Conservation (phyloP, 1,284 basidiomycete genomes). For the Trametes polyzona region DNA sequence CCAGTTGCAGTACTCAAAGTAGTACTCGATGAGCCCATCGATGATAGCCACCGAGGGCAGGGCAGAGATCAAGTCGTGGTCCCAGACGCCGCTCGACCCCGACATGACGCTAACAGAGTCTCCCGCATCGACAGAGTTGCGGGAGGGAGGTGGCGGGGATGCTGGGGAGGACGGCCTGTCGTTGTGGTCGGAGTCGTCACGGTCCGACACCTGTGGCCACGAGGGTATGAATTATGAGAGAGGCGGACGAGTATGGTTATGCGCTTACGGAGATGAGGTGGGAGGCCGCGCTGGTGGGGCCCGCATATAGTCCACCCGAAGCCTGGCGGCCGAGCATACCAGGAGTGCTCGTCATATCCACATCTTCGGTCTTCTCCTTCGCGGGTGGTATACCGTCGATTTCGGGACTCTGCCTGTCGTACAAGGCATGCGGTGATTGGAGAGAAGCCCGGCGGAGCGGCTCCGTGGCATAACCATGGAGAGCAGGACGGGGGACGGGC, state of each 20-base stretch:
- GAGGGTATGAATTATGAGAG: background rate
- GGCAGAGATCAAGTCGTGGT: slow-evolving; percentile 68
- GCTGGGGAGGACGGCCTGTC: slow-evolving; percentile 33
- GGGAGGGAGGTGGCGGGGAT: slow-evolving; percentile 13
- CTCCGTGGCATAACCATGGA: slow-evolving; percentile 12
- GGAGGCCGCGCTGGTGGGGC: slow-evolving; percentile 70
- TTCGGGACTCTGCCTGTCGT: slow-evolving; percentile 20
- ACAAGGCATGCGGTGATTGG: slow-evolving; percentile 7
- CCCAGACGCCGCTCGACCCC: slow-evolving; percentile 41
- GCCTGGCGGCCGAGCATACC: slow-evolving; percentile 68
- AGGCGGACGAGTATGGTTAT: slow-evolving; percentile 7
- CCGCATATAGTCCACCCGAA: slow-evolving; percentile 70
- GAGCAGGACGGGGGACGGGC: slow-evolving; percentile 9
- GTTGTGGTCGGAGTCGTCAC: slow-evolving; percentile 53
- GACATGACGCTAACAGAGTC: slow-evolving; percentile 5
- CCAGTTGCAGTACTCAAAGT: slow-evolving; percentile 86
- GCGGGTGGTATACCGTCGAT: slow-evolving; percentile 31
- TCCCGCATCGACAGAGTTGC: slow-evolving; percentile 33
- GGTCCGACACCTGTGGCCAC: slow-evolving; percentile 24
- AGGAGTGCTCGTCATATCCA: slow-evolving; percentile 43
- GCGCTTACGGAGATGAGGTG: slow-evolving; percentile 62
- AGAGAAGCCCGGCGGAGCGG: slow-evolving; percentile 9
- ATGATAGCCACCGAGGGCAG: slow-evolving; percentile 68
- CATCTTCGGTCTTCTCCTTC: slow-evolving; percentile 38
- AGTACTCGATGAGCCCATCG: slow-evolving; percentile 72